A percentile compares a stretch with the other conserved stretches of the same genome.
Evolutionary conservation across 176 grass and related monocot species (phyloP).

Genomic region (Zea mays): DNA sequence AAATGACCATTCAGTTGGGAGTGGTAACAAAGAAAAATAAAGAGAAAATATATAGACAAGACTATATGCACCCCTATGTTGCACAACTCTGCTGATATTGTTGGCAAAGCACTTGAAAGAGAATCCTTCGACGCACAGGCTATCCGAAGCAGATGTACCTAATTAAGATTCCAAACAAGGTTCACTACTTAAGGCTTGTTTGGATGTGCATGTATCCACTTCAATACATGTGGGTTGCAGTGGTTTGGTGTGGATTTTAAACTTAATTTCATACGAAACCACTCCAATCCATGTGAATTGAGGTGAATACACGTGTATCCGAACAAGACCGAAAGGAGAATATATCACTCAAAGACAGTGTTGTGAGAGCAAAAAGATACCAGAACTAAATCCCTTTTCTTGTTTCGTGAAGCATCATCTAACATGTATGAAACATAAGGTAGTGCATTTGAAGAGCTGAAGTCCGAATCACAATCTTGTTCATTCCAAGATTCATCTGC

Average conservation of each 20-base stretch:
- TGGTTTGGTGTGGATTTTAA: too few species aligned
- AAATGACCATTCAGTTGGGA: slow-evolving; percentile 23
- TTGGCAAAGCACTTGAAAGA: slow-evolving; percentile 67
- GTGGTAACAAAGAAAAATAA: slow-evolving; percentile 27
- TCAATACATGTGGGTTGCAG: too few species aligned
- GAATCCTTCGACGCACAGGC: slow-evolving; percentile 79
- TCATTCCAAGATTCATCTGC: slow-evolving; percentile 36
- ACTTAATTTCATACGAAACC: too few species aligned
- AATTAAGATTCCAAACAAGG: slow-evolving; percentile 40
- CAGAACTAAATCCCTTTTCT: slow-evolving; percentile 86
- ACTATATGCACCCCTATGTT: slow-evolving; percentile 72
- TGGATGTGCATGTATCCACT: too few species aligned
- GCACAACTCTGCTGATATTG: slow-evolving; percentile 73
- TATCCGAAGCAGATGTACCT: slow-evolving; percentile 84
- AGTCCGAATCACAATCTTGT: slow-evolving; percentile 50
- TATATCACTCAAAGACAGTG: slow-evolving; percentile 10
- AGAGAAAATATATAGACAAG: slow-evolving; percentile 8
- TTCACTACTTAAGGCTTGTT: slow-evolving; percentile 15
- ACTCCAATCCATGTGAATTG: too few species aligned
- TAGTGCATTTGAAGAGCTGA: slow-evolving; percentile 39
- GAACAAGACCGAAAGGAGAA: not conserved
- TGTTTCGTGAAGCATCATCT: slow-evolving; percentile 62
- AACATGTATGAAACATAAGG: slow-evolving; percentile 58
- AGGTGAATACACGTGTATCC: too few species aligned
- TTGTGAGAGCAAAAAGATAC: slow-evolving; percentile 35